These are phyloP conservation scores for Selaginella moellendorffii DNA, from an alignment of 75 land plant genomes.

Conservation along the genomic window DNA sequence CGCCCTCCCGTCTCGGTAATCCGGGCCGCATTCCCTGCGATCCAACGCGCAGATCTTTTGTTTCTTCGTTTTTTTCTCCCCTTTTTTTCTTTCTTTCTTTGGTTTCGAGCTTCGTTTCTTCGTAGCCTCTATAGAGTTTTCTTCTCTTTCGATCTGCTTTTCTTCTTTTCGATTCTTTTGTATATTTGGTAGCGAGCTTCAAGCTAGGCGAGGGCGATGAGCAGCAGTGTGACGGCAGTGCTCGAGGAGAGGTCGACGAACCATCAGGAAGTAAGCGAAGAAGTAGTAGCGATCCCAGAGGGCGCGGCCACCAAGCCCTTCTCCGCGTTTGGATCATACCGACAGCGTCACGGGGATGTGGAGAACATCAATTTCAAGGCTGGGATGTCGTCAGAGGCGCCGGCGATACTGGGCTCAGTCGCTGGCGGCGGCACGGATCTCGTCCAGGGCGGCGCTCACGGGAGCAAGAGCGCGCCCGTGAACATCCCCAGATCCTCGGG, in stretches of 20 bases:
- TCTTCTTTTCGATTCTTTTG: not conserved
- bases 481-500: not conserved
- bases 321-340: slow-evolving; percentile 11
- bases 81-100: not conserved
- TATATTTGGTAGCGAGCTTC: not conserved
- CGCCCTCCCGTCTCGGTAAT: not conserved
- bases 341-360: slow-evolving; percentile 11
- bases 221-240: not conserved
- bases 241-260: not conserved
- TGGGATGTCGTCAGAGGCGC: slow-evolving; percentile 3
- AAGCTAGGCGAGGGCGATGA: not conserved
- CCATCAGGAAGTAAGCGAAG: not conserved
- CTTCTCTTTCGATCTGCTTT: not conserved
- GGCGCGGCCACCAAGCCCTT: slow-evolving; percentile 3
- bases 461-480: not conserved
- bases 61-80: not conserved
- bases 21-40: not conserved
- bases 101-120: not conserved
- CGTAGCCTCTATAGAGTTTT: not conserved
- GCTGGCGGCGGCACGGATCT: not conserved
- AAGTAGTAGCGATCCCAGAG: not conserved
- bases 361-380: not conserved
- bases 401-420: slow-evolving; percentile 4
- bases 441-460: not conserved
- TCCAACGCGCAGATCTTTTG: not conserved